These are phyloP conservation scores for Daedaleopsis nitida DNA, from an alignment of 768 basidiomycete species.

Conservation along the genomic window DNA sequence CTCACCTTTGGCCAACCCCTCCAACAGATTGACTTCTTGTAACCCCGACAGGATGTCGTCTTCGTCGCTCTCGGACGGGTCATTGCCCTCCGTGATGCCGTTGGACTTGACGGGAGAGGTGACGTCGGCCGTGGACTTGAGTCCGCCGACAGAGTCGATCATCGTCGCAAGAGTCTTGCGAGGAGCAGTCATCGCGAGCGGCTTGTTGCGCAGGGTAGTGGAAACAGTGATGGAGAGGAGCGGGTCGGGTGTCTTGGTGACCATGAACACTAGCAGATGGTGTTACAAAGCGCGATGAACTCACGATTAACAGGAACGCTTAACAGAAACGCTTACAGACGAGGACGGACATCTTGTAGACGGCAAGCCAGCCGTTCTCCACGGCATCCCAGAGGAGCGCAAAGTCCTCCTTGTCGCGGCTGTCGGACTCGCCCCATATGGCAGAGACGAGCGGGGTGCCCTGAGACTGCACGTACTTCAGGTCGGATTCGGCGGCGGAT, in stretches of 20 bases:
- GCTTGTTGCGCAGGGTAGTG: slow-evolving; percentile 84
- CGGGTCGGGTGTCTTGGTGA: slow-evolving; percentile 69
- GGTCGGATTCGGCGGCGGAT: slow-evolving; percentile 68
- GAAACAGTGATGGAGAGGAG: slow-evolving; percentile 84
- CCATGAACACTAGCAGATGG: slow-evolving; percentile 65
- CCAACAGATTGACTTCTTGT: slow-evolving; percentile 68
- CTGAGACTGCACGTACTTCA: slow-evolving; percentile 75
- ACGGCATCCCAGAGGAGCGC: slow-evolving; percentile 64
- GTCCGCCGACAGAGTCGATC: slow-evolving; percentile 34
- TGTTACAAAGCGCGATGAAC: background rate
- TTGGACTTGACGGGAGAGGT: slow-evolving; percentile 34
- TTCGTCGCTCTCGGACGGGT: slow-evolving; percentile 36
- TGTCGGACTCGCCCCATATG: slow-evolving; percentile 69
- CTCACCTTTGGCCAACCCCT: slow-evolving; percentile 67
- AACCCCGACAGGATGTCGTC: slow-evolving; percentile 49
- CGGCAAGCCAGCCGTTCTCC: slow-evolving; percentile 70
- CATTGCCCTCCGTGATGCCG: slow-evolving; percentile 20
- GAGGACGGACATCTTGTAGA: slow-evolving; percentile 76
- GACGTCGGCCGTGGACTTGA: slow-evolving; percentile 13
- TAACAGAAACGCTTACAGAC: slow-evolving; percentile 72
- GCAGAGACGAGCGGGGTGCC: slow-evolving; percentile 71
- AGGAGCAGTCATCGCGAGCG: slow-evolving; percentile 48
- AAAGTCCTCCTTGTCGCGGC: slow-evolving; percentile 51
- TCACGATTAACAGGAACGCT: slow-evolving; percentile 13
- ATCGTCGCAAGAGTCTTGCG: slow-evolving; percentile 36